Base-by-base conservation (phyloP, 2,329 filamentous ascomycete species). In the Penicillium polonicum region DNA sequence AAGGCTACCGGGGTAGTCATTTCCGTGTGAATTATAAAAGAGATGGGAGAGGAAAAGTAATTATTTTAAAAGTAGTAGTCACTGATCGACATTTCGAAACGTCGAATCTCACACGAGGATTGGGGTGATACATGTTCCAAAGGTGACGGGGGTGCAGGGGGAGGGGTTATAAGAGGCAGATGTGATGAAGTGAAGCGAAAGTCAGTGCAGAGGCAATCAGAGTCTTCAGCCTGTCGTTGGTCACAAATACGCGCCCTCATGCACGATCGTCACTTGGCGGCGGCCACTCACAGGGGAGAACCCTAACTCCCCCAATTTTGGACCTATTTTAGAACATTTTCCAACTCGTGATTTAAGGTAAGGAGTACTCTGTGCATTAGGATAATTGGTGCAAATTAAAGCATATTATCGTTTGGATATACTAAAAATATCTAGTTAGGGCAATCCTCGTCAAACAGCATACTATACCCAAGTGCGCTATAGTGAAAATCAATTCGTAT, bases 1-100 rank as follows among this genome's bases (percentile, higher is more conserved):
- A 85, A 59, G 52, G 48, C 38, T 33, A 57, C 52, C 48, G 54
- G 57, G n/a, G 42, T 29, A 65, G 41, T 53, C 65, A 67, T 67
- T 52, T 55, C 64, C 58, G 52, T 55, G 52, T 57, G 51, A 53
- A 49, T 59, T 48, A 59, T 52, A 59, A 57, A 31, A 60, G 46
- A 59, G 44, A 52, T 12, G 52, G 48, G 33, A 31, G 21, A 44
- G 42, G n/a, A 36, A 33, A 36, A 48, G 39, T 10, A n/a, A 44
- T 44, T 3, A 59, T 52, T 57, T 64, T 52, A 66, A 58, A 55
- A 45, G 60, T 43, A 54, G 52, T 59, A 60, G 56, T 61, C 57
- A 56, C 43, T 41, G 61, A 67, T 68, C 66, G 64, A 61, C 65
- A 62, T 61, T 48, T 42, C 53, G 58, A 48, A 60, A 53, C 53